Percentiles rank a stretch among this genome's conserved stretches.
Evolutionary conservation across 2,329 filamentous ascomycete species (phyloP).

Genomic region (Diaporthe destruens): DNA sequence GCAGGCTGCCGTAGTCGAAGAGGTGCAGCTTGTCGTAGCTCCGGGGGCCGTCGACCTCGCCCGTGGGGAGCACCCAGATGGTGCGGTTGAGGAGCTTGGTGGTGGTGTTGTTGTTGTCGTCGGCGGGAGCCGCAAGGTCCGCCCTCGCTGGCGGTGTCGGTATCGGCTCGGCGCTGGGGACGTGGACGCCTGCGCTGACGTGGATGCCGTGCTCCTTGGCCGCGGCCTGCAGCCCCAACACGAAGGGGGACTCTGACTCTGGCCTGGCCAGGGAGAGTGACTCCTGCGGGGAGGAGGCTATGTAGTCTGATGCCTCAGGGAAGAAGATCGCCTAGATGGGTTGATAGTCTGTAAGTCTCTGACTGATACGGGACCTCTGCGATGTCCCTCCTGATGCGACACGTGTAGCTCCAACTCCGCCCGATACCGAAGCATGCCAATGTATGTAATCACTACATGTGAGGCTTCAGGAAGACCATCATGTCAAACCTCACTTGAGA

Average conservation of each 20-base stretch:
- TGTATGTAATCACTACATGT: background rate
- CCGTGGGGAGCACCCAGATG: constrained; percentile 63
- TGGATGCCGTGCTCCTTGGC: constrained; percentile 74
- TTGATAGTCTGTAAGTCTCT: constrained; percentile 2
- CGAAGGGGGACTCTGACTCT: constrained; percentile 76
- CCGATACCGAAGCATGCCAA: too few species aligned
- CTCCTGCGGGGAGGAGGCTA: constrained; percentile 76
- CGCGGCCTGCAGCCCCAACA: constrained; percentile 77
- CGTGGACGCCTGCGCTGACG: constrained; percentile 91
- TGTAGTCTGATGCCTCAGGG: constrained; percentile 92
- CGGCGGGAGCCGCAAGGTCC: too few species aligned
- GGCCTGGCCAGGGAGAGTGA: constrained; percentile 79
- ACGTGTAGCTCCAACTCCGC: too few species aligned
- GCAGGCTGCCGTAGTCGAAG: constrained; percentile 76
- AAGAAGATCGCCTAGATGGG: constrained; percentile 73
- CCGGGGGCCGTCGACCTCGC: constrained; percentile 55
- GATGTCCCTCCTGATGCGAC: background rate
- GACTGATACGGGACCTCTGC: background rate
- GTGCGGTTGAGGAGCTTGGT: constrained; percentile 65
- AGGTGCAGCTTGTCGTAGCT: constrained; percentile 91
- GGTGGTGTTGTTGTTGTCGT: constrained; percentile 1
- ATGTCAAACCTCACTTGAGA: background rate
- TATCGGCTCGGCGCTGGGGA: constrained; percentile 63
- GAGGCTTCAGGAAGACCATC: background rate
- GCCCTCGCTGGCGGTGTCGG: constrained; percentile 41